A percentile compares a stretch with the other conserved stretches of the same genome.
Conservation (phyloP, 805 yeast genomes). For the Saturnispora gosingensis region DNA sequence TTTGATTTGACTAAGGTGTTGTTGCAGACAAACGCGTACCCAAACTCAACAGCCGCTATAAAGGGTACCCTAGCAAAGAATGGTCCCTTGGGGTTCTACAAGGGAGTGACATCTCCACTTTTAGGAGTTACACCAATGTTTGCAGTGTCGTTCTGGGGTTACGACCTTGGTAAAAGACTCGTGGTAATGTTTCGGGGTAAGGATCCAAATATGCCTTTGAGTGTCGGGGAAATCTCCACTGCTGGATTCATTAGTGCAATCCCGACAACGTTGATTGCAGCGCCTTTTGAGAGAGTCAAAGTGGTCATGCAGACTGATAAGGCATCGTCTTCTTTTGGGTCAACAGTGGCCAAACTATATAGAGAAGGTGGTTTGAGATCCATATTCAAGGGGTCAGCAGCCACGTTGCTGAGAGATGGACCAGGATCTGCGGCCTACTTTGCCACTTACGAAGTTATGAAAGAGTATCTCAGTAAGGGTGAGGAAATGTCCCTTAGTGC, state of each 20-base stretch:
- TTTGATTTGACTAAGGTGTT: conserved; percentile 90
- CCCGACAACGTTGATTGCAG: conserved; percentile 94
- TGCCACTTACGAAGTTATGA: conserved; percentile 84
- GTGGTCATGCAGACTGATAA: conserved; percentile 75
- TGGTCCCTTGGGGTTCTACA: conserved; percentile 74
- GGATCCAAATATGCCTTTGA: conserved; percentile 29
- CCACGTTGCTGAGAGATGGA: conserved; percentile 93
- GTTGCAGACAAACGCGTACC: conserved; percentile 70
- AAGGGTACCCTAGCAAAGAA: conserved; percentile 59
- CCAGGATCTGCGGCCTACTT: conserved; percentile 95
- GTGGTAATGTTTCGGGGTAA: conserved; percentile 39
- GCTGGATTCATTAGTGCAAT: conserved; percentile 94
- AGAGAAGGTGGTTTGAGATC: conserved; percentile 76
- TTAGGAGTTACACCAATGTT: conserved; percentile 98
- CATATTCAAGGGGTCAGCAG: conserved; percentile 81
- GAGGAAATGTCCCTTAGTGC: conserved; percentile 59
- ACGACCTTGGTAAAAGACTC: conserved; percentile 79
- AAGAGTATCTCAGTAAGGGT: conserved; percentile 45
- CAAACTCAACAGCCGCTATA: conserved; percentile 58
- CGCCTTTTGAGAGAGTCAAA: conserved; percentile 93
- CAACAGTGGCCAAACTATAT: conserved; percentile 60
- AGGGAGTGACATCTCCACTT: conserved; percentile 91
- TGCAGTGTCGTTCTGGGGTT: conserved; percentile 98
- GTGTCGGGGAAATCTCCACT: conserved; percentile 56
- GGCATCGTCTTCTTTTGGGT: conserved; percentile 34